phyloP scores from a whole-genome alignment of 768 basidiomycete species.

The Cyclocybe cylindracea region DNA sequence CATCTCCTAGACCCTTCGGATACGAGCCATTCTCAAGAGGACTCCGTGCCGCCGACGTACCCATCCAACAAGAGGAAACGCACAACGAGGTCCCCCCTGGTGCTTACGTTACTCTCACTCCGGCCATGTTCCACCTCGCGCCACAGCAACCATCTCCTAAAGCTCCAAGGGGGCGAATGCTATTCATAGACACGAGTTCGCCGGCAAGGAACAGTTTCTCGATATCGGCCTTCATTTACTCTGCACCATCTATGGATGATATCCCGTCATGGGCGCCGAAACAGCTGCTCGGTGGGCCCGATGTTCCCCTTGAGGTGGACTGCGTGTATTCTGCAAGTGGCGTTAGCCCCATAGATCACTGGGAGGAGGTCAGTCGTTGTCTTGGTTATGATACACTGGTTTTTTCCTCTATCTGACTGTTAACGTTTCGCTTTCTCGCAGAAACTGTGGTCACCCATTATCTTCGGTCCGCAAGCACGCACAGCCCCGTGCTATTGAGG shows the following conservation, averaged over 20 bases:
- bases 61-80: background rate
- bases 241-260: slow-evolving; percentile 10
- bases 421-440: background rate
- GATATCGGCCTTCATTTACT: slow-evolving; percentile 15
- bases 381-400: slow-evolving; percentile 1
- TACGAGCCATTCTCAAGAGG: slow-evolving; percentile 11
- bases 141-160: background rate
- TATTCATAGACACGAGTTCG: slow-evolving; percentile 15
- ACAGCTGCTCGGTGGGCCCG: slow-evolving; percentile 11
- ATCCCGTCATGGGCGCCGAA: slow-evolving; percentile 15
- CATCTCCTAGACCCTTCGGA: slow-evolving; percentile 9
- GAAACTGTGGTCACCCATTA: slow-evolving; percentile 14
- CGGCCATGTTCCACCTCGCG: background rate
- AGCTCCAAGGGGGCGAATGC: slow-evolving; percentile 5
- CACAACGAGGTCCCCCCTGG: background rate
- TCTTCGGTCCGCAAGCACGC: slow-evolving; percentile 6
- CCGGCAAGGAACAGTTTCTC: slow-evolving; percentile 2
- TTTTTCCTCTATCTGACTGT: background rate
- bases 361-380: slow-evolving; percentile 20
- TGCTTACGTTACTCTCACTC: background rate
- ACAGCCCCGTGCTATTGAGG: slow-evolving; percentile 13
- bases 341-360: slow-evolving; percentile 15
- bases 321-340: slow-evolving; percentile 18
- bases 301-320: slow-evolving; percentile 17
- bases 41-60: slow-evolving; percentile 7